These are phyloP conservation scores for Plectosphaerella sp. DNA, from an alignment of 2,329 filamentous ascomycete genomes.

Conservation along the genomic window DNA sequence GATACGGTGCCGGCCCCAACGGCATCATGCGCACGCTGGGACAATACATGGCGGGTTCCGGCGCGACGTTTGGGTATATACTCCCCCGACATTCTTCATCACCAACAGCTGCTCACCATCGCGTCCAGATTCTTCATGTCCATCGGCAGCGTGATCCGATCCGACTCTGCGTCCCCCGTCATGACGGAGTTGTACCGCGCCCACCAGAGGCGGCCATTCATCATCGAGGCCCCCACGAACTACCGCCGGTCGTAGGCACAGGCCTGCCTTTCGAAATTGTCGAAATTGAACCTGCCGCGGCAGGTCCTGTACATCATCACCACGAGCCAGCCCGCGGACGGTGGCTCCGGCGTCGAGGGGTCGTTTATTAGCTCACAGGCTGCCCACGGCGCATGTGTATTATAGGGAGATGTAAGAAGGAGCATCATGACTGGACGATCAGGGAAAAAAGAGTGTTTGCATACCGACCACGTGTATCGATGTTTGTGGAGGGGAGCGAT, in stretches of 20 bases:
- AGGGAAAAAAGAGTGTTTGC: background rate
- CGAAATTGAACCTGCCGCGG: too few species aligned
- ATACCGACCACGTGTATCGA: background rate
- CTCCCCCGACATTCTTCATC: background rate
- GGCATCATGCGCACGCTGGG: conserved; percentile 91
- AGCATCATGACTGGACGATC: background rate
- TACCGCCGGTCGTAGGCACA: too few species aligned
- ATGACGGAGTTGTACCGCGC: conserved; percentile 71
- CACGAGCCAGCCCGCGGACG: background rate
- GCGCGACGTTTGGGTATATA: conserved; percentile 85
- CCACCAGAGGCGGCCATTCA: conserved; percentile 69
- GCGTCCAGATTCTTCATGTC: conserved; percentile 87
- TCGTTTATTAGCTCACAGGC: background rate
- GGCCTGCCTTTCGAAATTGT: too few species aligned
- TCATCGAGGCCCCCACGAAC: conserved; percentile 38
- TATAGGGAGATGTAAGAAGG: background rate
- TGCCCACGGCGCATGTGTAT: background rate
- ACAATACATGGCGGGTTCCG: conserved; percentile 94
- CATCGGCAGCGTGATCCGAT: conserved; percentile 93
- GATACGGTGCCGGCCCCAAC: conserved; percentile 88
- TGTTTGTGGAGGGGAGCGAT: background rate
- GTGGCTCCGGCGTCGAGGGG: background rate
- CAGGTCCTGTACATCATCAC: background rate
- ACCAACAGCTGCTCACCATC: background rate
- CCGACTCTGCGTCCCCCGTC: conserved; percentile 73